These are phyloP conservation scores for Aspergillus quadricinctus DNA, from an alignment of 2,329 filamentous ascomycete species.

Conservation along the genomic window DNA sequence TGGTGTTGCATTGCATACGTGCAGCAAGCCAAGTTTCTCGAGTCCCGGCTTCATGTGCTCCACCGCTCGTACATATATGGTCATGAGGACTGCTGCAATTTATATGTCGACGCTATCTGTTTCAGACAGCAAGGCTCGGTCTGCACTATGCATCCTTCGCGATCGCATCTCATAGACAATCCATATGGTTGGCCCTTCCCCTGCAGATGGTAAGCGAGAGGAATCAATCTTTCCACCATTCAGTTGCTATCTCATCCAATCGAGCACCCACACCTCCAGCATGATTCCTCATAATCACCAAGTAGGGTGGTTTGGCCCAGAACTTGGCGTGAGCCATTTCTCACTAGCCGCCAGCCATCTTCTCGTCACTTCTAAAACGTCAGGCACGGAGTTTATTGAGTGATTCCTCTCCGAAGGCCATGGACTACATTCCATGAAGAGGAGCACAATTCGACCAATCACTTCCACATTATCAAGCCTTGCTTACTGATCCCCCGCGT, in stretches of 20 bases:
- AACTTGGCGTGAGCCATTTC: neutral
- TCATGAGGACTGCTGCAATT: neutral
- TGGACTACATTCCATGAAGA: neutral
- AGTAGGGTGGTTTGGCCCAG: neutral
- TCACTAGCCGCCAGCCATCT: neutral
- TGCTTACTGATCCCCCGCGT: neutral
- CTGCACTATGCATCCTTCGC: neutral
- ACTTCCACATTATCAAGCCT: neutral
- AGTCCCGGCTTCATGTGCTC: neutral
- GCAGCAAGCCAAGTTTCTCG: neutral
- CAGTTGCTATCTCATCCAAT: neutral
- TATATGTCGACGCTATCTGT: neutral
- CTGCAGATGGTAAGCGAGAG: neutral
- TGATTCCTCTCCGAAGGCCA: neutral
- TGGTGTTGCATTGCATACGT: neutral
- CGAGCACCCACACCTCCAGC: neutral
- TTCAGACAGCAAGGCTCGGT: neutral
- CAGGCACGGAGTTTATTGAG: neutral
- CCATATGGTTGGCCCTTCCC: neutral
- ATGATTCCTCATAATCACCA: neutral
- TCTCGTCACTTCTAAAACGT: neutral
- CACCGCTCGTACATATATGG: neutral
- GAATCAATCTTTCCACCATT: neutral
- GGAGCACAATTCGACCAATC: neutral
- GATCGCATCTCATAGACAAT: neutral